phyloP scores from a whole-genome alignment of 129 eudicot genomes.

The Tanacetum coccineum region DNA sequence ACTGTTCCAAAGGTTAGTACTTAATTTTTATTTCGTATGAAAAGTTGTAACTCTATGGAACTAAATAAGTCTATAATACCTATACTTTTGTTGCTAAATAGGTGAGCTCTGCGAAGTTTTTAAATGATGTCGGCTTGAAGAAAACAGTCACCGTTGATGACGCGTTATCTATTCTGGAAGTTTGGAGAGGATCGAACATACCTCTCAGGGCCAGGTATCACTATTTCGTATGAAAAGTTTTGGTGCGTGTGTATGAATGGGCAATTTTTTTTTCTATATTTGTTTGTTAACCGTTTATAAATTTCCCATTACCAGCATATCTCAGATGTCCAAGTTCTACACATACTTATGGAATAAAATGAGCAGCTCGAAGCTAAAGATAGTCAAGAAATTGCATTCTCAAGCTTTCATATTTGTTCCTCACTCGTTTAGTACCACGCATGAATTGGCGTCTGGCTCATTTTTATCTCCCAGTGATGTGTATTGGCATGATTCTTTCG shows the following conservation, averaged over 20 bases:
- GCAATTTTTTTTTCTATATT: not conserved
- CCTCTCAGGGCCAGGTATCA: slow-evolving; percentile 56
- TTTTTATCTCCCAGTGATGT: slow-evolving; percentile 59
- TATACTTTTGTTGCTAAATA: slow-evolving; percentile 35
- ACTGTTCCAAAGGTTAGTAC: slow-evolving; percentile 44
- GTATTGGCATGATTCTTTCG: slow-evolving; percentile 63
- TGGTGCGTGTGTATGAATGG: not conserved
- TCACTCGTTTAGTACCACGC: slow-evolving; percentile 7
- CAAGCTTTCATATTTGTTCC: slow-evolving; percentile 1
- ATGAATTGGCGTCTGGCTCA: slow-evolving; percentile 51
- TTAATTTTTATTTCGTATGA: no score
- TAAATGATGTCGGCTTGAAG: slow-evolving; percentile 55
- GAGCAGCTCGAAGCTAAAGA: slow-evolving; percentile 42
- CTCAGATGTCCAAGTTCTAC: slow-evolving; percentile 70
- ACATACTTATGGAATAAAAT: slow-evolving; percentile 53
- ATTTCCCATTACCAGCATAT: slow-evolving; percentile 37
- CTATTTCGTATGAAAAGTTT: not conserved
- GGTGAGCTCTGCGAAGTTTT: slow-evolving; percentile 55
- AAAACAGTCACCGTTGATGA: slow-evolving; percentile 51
- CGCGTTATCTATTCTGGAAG: slow-evolving; percentile 40
- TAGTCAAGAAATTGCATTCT: slow-evolving; percentile 40
- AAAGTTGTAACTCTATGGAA: no score
- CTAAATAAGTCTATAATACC: no score
- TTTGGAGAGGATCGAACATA: slow-evolving; percentile 47
- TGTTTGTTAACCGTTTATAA: slow-evolving; percentile 13